These are phyloP conservation scores for Globisporangium spiculum DNA, from an alignment of 352 stramenopile genomes.

Conservation along the genomic window DNA sequence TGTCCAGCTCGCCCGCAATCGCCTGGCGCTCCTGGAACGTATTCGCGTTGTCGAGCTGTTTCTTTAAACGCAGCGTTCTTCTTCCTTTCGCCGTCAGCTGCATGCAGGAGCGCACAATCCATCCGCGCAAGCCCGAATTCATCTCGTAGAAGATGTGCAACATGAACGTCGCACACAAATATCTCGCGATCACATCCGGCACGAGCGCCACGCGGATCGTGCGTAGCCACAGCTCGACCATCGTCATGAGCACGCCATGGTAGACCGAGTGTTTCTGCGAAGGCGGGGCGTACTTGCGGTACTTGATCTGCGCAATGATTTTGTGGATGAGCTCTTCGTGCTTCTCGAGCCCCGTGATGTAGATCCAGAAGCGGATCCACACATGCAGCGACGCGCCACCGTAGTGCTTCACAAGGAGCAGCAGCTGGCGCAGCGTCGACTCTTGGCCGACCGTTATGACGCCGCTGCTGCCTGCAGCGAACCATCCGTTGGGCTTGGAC, in stretches of 20 bases:
- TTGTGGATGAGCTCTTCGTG: constrained; percentile 49
- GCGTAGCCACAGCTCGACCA: constrained; percentile 72
- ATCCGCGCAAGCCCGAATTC: constrained; percentile 30
- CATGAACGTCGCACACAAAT: constrained; percentile 68
- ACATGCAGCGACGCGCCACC: constrained; percentile 36
- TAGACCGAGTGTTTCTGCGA: constrained; percentile 33
- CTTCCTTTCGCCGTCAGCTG: constrained; percentile 49
- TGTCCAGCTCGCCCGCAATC: constrained; percentile 76
- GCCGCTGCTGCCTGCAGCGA: neutral
- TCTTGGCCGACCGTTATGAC: neutral
- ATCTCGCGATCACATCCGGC: constrained; percentile 77
- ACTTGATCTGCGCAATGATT: constrained; percentile 49
- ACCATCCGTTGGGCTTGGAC: constrained; percentile 5
- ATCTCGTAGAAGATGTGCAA: constrained; percentile 82
- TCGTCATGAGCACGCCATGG: constrained; percentile 51
- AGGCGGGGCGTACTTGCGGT: constrained; percentile 33
- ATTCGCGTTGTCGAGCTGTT: constrained; percentile 55
- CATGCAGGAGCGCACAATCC: constrained; percentile 31
- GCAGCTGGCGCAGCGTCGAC: constrained; percentile 13
- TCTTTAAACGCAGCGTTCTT: constrained; percentile 37
- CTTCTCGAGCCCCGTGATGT: constrained; percentile 64
- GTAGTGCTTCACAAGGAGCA: constrained; percentile 23
- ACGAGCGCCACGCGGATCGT: constrained; percentile 70
- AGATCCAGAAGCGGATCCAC: constrained; percentile 80
- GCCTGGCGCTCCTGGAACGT: constrained; percentile 69